Evolutionary conservation across 805 yeast genomes (phyloP).

Genomic region (Saccharomycopsis fibuligera): DNA sequence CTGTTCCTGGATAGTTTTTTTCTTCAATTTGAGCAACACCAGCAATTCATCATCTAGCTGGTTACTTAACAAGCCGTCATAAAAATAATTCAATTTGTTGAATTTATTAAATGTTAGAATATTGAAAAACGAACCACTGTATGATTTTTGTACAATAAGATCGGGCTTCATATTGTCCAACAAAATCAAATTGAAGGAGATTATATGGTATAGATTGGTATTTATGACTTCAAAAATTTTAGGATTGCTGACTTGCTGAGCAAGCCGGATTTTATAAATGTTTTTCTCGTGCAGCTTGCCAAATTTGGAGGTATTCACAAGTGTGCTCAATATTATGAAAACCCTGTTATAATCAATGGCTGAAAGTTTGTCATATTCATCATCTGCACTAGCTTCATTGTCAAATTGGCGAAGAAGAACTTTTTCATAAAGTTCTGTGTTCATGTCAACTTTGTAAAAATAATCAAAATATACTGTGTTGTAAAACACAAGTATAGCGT

Average conservation of each 20-base stretch:
- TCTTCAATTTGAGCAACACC: slow-evolving; percentile 5
- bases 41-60: slow-evolving; percentile 10
- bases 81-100: slow-evolving; percentile 17
- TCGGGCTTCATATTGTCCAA: slow-evolving; percentile 19
- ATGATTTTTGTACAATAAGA: slow-evolving; percentile 10
- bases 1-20: slow-evolving; percentile 4
- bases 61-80: slow-evolving; percentile 2
- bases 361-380: background rate
- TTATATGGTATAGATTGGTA: slow-evolving; percentile 3
- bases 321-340: slow-evolving; percentile 10
- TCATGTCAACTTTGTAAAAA: slow-evolving; percentile 10
- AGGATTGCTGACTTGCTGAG: background rate
- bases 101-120: slow-evolving; percentile 20
- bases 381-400: background rate
- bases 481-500: slow-evolving; percentile 9
- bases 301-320: slow-evolving; percentile 9
- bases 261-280: background rate
- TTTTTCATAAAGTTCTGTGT: slow-evolving; percentile 5
- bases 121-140: slow-evolving; percentile 17
- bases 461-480: slow-evolving; percentile 4
- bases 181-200: slow-evolving; percentile 16
- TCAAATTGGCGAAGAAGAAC: slow-evolving; percentile 1
- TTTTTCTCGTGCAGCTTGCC: no score
- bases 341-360: slow-evolving; percentile 17
- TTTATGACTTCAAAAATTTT: slow-evolving; percentile 4